Percentiles rank a stretch among this genome's conserved stretches.
Evolutionary conservation across 768 basidiomycete genomes (phyloP).

Genomic region (Boletus pseudo-olivaceus): DNA sequence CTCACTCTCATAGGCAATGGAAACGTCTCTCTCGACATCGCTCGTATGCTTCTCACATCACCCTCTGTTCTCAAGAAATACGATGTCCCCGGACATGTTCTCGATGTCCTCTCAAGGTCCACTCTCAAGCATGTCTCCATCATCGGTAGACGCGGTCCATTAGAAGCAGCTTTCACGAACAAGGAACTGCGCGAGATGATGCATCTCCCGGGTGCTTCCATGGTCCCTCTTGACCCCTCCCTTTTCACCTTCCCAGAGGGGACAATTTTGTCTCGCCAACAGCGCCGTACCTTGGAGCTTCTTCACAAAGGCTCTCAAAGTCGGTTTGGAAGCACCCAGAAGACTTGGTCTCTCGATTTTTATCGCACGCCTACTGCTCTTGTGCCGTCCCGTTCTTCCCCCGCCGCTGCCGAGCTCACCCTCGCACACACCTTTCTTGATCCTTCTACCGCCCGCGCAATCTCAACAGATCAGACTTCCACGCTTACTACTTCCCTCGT

Average conservation of each 20-base stretch:
- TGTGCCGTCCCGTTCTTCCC: constrained; percentile 16
- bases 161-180: constrained; percentile 85
- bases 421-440: constrained; percentile 63
- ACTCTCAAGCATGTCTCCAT: constrained; percentile 75
- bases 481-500: constrained; percentile 68
- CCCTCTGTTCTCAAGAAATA: constrained; percentile 59
- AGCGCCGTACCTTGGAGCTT: constrained; percentile 62
- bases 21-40: constrained; percentile 91
- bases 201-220: constrained; percentile 55
- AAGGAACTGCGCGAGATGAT: constrained; percentile 92
- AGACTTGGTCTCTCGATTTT: constrained; percentile 82
- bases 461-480: constrained; percentile 54
- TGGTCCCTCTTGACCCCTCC: constrained; percentile 55
- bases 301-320: constrained; percentile 61
- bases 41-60: constrained; percentile 80
- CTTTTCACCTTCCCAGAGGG: constrained; percentile 39
- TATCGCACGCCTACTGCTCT: constrained; percentile 67
- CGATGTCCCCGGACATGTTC: constrained; percentile 74
- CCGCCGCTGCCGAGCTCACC: constrained; percentile 40
- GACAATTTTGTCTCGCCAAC: constrained; percentile 51
- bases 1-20: constrained; percentile 90
- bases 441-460: constrained; percentile 41
- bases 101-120: constrained; percentile 62
- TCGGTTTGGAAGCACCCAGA: constrained; percentile 45
- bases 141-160: constrained; percentile 80